Percentiles rank a stretch among this genome's conserved stretches.
These are phyloP conservation scores for Penicillium hordei DNA, from an alignment of 2,329 filamentous ascomycete species.

Conservation along the genomic window DNA sequence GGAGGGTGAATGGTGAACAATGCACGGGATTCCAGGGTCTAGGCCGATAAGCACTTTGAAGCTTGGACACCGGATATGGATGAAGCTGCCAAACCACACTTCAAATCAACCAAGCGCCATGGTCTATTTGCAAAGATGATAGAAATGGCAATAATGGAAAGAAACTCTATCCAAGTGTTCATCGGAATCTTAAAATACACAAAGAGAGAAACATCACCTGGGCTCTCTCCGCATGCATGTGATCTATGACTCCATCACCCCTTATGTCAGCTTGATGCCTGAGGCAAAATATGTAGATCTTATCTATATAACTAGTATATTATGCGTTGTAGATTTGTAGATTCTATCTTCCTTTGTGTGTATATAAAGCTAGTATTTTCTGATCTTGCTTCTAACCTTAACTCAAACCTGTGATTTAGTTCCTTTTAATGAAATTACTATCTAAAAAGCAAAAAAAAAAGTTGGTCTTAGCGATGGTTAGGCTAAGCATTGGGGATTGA, in stretches of 20 bases:
- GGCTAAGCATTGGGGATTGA: background rate
- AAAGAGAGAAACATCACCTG: slow-evolving; percentile 4
- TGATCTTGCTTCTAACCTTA: background rate
- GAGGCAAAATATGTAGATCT: background rate
- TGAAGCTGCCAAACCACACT: slow-evolving; percentile 3
- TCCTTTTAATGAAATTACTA: background rate
- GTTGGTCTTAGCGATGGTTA: background rate
- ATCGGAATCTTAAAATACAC: background rate
- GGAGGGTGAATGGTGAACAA: slow-evolving; percentile 3
- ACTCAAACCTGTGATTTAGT: background rate
- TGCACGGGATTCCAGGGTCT: slow-evolving; percentile 5
- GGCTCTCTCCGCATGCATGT: slow-evolving; percentile 3
- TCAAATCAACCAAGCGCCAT: slow-evolving; percentile 4
- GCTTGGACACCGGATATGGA: slow-evolving; percentile 2
- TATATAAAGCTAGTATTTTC: background rate
- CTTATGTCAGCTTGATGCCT: slow-evolving; percentile 1
- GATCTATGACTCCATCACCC: slow-evolving; percentile 2
- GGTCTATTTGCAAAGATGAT: background rate
- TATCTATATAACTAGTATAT: background rate
- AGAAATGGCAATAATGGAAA: background rate
- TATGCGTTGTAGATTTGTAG: background rate
- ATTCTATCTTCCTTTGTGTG: background rate
- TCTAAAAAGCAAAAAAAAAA: too few relatives aligned
- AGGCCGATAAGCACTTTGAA: slow-evolving; percentile 15
- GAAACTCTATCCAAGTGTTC: background rate